phyloP scores from a whole-genome alignment of 495 filamentous ascomycete species.

The Friedmanniomyces endolithicus region DNA sequence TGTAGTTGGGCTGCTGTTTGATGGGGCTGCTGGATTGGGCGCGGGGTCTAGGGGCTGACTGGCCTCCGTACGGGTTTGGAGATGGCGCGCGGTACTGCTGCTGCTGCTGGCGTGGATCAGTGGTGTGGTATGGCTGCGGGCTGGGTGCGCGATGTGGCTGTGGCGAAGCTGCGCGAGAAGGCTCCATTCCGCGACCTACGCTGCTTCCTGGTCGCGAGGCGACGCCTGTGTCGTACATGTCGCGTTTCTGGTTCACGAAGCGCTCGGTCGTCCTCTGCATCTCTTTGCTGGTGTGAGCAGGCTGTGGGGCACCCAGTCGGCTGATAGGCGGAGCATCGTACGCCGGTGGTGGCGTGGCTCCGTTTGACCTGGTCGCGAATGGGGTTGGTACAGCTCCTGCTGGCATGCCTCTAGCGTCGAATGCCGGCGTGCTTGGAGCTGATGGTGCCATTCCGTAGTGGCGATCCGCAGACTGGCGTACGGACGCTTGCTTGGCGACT shows the following conservation, averaged over 20 bases:
- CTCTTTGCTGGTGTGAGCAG: conserved; percentile 77
- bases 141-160: conserved; percentile 24
- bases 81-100: conserved; percentile 26
- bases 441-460: conserved; percentile 87
- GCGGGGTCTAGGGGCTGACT: conserved; percentile 19
- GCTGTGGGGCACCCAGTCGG: conserved; percentile 76
- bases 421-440: conserved; percentile 36
- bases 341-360: conserved; percentile 64
- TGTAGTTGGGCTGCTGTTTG: conserved; percentile 47
- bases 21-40: conserved; percentile 35
- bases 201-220: conserved; percentile 7
- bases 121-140: conserved; percentile 24
- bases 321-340: conserved; percentile 58
- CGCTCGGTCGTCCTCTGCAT: conserved; percentile 90
- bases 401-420: conserved; percentile 34
- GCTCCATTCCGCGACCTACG: conserved; percentile 5
- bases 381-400: conserved; percentile 40
- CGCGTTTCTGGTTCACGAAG: conserved; percentile 70
- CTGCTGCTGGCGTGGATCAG: conserved; percentile 36
- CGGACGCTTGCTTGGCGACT: conserved; percentile 59
- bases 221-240: conserved; percentile 45
- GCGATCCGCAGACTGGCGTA: conserved; percentile 80
- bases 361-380: conserved; percentile 36
- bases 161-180: conserved; percentile 15
- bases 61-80: conserved; percentile 21